A percentile compares a stretch with the other conserved stretches of the same genome.
Evolutionary conservation across 2,329 filamentous ascomycete species (phyloP).

Genomic region (Mycosphaerella sp.): DNA sequence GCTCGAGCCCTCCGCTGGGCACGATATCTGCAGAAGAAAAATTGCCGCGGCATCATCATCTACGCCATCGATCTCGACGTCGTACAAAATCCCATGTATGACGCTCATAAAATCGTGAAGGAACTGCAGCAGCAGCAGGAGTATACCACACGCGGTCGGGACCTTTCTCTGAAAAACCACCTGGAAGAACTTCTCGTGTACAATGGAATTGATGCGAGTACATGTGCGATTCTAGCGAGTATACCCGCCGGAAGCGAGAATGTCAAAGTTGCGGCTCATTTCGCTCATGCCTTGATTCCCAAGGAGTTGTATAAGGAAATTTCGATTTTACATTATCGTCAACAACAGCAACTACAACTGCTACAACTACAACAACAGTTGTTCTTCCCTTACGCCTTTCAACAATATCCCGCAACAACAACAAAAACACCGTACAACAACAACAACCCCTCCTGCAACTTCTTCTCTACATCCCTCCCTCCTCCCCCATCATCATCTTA

Average conservation of each 20-base stretch:
- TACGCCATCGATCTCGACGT: slow-evolving; percentile 3
- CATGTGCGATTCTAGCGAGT: background rate
- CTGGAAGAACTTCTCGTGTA: slow-evolving; percentile 1
- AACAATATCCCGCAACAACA: background rate
- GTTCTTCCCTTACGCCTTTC: background rate
- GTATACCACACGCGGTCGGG: background rate
- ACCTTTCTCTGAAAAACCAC: background rate
- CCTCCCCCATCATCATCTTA: no score
- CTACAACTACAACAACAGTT: background rate
- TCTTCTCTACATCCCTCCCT: no score
- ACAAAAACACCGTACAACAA: no score
- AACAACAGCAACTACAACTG: background rate
- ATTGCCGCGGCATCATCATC: slow-evolving; percentile 1
- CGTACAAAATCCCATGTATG: background rate
- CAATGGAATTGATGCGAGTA: background rate
- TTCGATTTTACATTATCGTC: no score
- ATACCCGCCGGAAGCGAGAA: slow-evolving; percentile 3
- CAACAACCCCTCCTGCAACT: no score
- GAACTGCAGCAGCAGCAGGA: background rate
- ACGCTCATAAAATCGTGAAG: background rate
- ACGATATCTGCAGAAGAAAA: background rate
- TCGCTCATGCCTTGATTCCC: slow-evolving; percentile 3
- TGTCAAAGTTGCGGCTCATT: background rate
- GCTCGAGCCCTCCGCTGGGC: slow-evolving; percentile 6
- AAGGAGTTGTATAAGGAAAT: background rate